Evolutionary conservation across 345 rosid species (phyloP), one percentile per base, ranked within the genome.

Genomic region (Populus alba): DNA sequence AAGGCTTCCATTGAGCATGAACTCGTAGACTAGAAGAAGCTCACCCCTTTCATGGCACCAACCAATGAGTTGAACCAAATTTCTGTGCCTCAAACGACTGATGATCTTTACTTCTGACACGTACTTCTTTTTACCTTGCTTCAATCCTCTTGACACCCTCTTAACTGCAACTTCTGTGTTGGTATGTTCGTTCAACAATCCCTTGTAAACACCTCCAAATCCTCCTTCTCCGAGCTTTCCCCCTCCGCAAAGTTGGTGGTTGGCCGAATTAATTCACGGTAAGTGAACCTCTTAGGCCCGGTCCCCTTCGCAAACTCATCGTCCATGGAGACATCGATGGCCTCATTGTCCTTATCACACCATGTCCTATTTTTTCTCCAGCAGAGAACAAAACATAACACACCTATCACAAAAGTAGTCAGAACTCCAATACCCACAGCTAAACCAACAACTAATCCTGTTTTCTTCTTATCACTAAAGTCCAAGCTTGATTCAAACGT

Each of bases 141-240:
- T 80, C 15, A 79, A 80, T 61, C 75, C 78, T 63, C 71, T 80
- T 3, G 82, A 80, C 5, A 75, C 78, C 66, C 55, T 74, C 67
- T 80, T 80, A 13, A 80, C 83, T 0, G 83, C 83, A 2, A 80
- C 37, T 63, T 75, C 72, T 25, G 79, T 47, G 29, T 39, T 70
- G 53, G 79, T 43, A 43, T 16, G 71, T 33, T 68, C 71, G 22
- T 17, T 63, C 67, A 75, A 23, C 10, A 75, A 39, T 61, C 83
- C 83, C 31, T 75, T 80, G 74, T 75, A 80, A 61, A 80, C 83
- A 23, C 83, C 83, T 68, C 83, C 83, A 27, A 80, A 80, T 80
- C 83, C 83, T 49, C 79, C 83, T 62, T 80, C 83, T 12, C 83
- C 79, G 2, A 80, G 79, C 72, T 80, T 80, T 63, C 79, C 83